These are phyloP conservation scores for Peterozyma toletana DNA, from an alignment of 805 yeast species.

Conservation along the genomic window DNA sequence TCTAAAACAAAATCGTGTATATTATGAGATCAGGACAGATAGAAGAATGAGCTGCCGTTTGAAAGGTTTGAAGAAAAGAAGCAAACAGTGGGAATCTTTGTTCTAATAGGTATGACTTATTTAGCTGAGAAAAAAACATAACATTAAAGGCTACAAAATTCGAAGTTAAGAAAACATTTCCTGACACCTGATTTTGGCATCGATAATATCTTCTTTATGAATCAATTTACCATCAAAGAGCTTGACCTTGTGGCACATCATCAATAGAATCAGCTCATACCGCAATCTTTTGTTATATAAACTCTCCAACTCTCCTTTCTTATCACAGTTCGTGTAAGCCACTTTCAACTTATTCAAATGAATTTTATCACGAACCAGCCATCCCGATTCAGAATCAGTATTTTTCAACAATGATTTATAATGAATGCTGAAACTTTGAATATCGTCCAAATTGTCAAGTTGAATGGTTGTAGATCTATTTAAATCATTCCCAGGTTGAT, in stretches of 20 bases:
- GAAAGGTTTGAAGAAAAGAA: no score
- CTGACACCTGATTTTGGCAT: slow-evolving; percentile 7
- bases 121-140: no score
- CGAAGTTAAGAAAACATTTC: not conserved
- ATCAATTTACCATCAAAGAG: slow-evolving; percentile 27
- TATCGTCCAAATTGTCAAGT: slow-evolving; percentile 32
- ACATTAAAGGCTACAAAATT: no score
- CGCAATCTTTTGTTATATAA: slow-evolving; percentile 17
- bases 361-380: slow-evolving; percentile 30
- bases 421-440: slow-evolving; percentile 32
- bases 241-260: slow-evolving; percentile 24
- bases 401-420: slow-evolving; percentile 25
- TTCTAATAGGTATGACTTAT: no score
- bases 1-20: no score
- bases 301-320: not conserved
- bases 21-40: no score
- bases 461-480: slow-evolving; percentile 14
- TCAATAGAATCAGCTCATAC: slow-evolving; percentile 28
- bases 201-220: slow-evolving; percentile 1
- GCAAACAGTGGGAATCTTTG: no score
- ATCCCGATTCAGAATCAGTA: slow-evolving; percentile 20
- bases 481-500: not conserved
- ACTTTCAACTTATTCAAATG: slow-evolving; percentile 16
- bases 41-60: no score
- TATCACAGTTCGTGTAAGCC: slow-evolving; percentile 1